Evolutionary conservation across 73 alveolate genomes (phyloP).

Genomic region (Tetrahymena borealis): DNA sequence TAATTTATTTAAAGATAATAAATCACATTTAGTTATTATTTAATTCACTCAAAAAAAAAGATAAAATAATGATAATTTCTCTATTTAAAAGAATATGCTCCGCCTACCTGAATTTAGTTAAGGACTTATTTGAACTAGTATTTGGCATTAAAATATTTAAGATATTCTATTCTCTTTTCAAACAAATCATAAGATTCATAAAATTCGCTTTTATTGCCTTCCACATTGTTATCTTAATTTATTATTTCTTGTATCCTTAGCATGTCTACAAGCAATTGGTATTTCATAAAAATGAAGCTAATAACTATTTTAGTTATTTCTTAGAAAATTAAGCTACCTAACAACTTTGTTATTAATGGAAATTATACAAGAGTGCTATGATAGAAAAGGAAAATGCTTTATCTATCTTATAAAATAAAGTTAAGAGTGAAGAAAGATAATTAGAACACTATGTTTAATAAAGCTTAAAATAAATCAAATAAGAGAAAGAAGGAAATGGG

Average conservation of each 20-base stretch:
- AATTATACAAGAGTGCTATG: not conserved
- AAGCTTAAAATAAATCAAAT: not conserved
- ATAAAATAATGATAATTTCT: not conserved
- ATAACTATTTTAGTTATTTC: not conserved
- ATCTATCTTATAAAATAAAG: not conserved
- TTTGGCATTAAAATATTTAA: not conserved
- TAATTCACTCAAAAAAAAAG: not conserved
- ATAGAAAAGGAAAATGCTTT: not conserved
- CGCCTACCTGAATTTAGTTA: not conserved
- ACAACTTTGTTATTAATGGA: not conserved
- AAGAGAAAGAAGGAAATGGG: not conserved
- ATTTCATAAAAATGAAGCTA: not conserved
- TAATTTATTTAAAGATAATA: no score
- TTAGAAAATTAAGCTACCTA: not conserved
- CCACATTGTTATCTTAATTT: not conserved
- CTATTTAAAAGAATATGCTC: not conserved
- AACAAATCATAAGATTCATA: not conserved
- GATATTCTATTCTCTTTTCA: not conserved
- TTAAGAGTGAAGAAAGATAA: not conserved
- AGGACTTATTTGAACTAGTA: not conserved
- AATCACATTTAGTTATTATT: no score
- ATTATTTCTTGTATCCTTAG: not conserved
- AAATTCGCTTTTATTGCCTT: not conserved
- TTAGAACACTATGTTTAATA: not conserved
- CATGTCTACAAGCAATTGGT: not conserved